Evolutionary conservation across 345 rosid species (phyloP).

Genomic region (Eucalyptus tenuipes): DNA sequence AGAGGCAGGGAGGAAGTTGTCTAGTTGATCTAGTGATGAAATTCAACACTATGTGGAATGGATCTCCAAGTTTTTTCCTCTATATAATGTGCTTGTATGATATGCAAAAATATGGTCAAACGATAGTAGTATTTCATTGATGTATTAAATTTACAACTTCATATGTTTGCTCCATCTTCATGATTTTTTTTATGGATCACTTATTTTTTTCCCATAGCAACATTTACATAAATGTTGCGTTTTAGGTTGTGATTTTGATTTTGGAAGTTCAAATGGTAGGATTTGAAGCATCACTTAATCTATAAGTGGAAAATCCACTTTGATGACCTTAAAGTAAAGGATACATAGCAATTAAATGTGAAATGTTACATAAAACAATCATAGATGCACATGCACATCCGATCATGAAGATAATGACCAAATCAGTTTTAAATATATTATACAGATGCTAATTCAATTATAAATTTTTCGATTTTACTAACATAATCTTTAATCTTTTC

Average conservation of each 20-base stretch:
- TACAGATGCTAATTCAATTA: rapidly evolving
- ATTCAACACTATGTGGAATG: not conserved
- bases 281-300: not conserved
- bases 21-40: not conserved
- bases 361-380: not conserved
- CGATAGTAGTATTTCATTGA: not conserved
- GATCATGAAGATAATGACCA: not conserved
- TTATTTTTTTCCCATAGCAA: not conserved
- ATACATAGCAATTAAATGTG: not conserved
- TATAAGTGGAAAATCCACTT: not conserved
- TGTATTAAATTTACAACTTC: not conserved
- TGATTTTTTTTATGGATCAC: not conserved
- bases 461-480: too few relatives aligned
- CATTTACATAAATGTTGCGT: not conserved
- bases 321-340: not conserved
- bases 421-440: too few relatives aligned
- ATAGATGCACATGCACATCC: not conserved
- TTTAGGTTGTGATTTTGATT: not conserved
- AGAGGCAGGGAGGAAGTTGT: not conserved
- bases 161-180: not conserved
- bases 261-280: not conserved
- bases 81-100: not conserved
- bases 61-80: not conserved
- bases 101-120: not conserved
- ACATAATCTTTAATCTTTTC: not conserved